These are phyloP conservation scores for Capsella bursapastoris DNA, from an alignment of 345 rosid species.

Conservation along the genomic window DNA sequence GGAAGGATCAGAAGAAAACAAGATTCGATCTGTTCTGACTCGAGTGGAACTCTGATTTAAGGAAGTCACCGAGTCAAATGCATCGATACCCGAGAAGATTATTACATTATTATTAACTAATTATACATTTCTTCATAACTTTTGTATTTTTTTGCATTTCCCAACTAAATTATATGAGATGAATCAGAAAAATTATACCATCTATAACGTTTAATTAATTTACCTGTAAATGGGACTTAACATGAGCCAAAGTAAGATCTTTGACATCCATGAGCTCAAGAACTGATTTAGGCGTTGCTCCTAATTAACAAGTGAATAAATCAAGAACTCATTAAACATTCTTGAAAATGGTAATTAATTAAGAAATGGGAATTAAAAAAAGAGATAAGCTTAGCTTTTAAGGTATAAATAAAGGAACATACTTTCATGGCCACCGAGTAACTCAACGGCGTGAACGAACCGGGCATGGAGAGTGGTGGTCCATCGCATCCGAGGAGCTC, in stretches of 20 bases:
- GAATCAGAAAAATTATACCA: constrained; percentile 1
- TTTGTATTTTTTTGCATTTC: not conserved
- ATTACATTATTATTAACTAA: constrained; percentile 22
- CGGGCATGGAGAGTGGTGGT: constrained; percentile 97
- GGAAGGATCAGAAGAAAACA: constrained; percentile 42
- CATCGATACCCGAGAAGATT: constrained; percentile 41
- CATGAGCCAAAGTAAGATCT: constrained; percentile 98
- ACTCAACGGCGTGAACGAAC: constrained; percentile 97
- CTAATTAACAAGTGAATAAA: constrained; percentile 55
- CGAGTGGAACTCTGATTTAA: constrained; percentile 49
- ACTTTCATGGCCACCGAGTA: constrained; percentile 99
- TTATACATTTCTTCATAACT: not conserved
- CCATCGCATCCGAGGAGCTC: constrained; percentile 96
- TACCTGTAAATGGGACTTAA: constrained; percentile 97
- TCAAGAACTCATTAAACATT: constrained; percentile 38
- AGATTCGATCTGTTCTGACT: constrained; percentile 49
- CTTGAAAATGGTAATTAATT: constrained; percentile 52
- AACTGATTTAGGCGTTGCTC: constrained; percentile 97
- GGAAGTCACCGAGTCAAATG: constrained; percentile 49
- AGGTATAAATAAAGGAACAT: constrained; percentile 39
- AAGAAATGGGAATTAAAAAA: constrained; percentile 13
- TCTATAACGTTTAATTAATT: not conserved
- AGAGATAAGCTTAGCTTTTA: constrained; percentile 50
- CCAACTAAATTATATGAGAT: not conserved
- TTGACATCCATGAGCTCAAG: constrained; percentile 99